Conservation (phyloP, 1,284 basidiomycete species). For the Mycena sp. region DNA sequence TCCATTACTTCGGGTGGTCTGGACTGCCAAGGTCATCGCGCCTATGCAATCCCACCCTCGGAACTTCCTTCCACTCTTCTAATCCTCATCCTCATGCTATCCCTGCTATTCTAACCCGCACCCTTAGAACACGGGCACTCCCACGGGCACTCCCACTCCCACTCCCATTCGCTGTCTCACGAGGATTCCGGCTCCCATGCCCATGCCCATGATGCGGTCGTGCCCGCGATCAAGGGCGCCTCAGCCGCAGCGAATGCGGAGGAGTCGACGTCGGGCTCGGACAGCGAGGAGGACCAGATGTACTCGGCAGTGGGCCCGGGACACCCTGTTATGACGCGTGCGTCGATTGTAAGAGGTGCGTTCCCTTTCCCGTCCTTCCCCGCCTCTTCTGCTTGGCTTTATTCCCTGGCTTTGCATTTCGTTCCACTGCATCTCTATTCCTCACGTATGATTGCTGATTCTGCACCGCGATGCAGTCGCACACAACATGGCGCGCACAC, state of each 20-base stretch:
- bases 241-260: not conserved
- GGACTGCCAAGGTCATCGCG: too few species aligned
- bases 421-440: too few species aligned
- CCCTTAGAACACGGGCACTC: slow-evolving; percentile 65
- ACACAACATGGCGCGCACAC: slow-evolving; percentile 77
- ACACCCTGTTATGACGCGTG: slow-evolving; percentile 91
- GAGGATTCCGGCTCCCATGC: slow-evolving; percentile 65
- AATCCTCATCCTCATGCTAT: too few species aligned
- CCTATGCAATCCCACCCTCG: too few species aligned
- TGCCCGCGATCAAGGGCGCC: not conserved
- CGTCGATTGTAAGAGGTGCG: slow-evolving; percentile 78
- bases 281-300: not conserved
- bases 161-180: slow-evolving; percentile 66
- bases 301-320: slow-evolving; percentile 50
- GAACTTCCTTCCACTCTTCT: too few species aligned
- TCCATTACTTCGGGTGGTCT: too few species aligned
- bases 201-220: slow-evolving; percentile 43
- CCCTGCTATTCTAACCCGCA: not conserved
- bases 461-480: slow-evolving; percentile 52
- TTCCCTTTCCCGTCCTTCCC: too few species aligned
- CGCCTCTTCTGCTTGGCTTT: too few species aligned
- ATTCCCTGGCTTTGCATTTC: too few species aligned
- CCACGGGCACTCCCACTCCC: slow-evolving; percentile 7
- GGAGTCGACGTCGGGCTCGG: too few species aligned
- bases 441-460: too few species aligned